Evolutionary conservation across 352 stramenopile species (phyloP), one percentile per base, ranked within the genome.

Genomic region (Pythium coloratum): DNA sequence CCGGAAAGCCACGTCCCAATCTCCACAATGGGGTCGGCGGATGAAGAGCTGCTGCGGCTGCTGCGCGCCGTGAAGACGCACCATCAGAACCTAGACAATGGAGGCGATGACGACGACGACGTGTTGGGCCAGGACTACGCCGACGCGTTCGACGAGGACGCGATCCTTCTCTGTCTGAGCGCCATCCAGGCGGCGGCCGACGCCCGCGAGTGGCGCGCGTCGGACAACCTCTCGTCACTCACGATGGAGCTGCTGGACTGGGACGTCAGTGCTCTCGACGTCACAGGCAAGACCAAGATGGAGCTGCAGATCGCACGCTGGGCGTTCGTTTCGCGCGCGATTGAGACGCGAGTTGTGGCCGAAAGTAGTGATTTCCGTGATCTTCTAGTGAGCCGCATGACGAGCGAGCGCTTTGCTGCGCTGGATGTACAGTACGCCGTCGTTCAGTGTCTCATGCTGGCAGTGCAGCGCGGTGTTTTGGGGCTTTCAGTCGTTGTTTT

Each of bases 41-140:
- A 64, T 38, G 64, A 69, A 33, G 36, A 59, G 49, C 60, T 69
- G 14, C 57, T 53, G 50, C 36, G 44, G 54, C 51, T 76, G 28
- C 59, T 76, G 53, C 60, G 57, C 28, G 57, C 62, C 36, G 70
- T 76, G n/a, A 64, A 67, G 12, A 18, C 20, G 18, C 66, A 76
- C 59, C 56, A 59, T 24, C 60, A 53, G 26, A 44, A 38, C 1
- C 16, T 24, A 13, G 36, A 33, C 18, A 42, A 33, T 12, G 44
- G 42, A 2, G 16, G 34, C 2, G 51, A 63, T 1, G 32, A 63
- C 20, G 42, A 61, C 18, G 54, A 50, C 16, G 38, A 53, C 13
- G 34, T 34, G 16, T 3, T 53, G 30, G 16, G 36, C 36, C 61
- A 60, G 1, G 61, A 50, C n/a, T 69, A 69, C 24, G 55, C 47